phyloP scores from a whole-genome alignment of 495 filamentous ascomycete species.

The Endocarpon pusillum region DNA sequence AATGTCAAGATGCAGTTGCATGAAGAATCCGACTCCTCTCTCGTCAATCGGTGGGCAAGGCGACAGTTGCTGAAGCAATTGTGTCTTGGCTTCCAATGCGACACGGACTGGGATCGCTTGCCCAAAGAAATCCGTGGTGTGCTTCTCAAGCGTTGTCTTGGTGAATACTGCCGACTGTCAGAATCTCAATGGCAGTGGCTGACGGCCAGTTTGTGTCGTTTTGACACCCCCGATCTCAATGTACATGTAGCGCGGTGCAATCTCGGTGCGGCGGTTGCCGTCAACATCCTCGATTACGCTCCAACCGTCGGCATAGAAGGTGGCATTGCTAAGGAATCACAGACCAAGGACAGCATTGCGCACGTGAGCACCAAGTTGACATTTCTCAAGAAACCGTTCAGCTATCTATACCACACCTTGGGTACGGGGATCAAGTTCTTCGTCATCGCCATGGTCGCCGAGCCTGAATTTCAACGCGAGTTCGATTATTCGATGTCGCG shows the following conservation, averaged over 20 bases:
- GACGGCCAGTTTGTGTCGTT: conserved; percentile 18
- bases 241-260: conserved; percentile 26
- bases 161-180: conserved; percentile 14
- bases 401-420: conserved; percentile 23
- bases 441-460: conserved; percentile 34
- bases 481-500: conserved; percentile 29
- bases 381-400: conserved; percentile 15
- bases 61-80: conserved; percentile 25
- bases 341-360: conserved; percentile 18
- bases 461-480: conserved; percentile 42
- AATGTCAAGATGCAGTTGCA: conserved; percentile 22
- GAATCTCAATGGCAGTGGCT: conserved; percentile 19
- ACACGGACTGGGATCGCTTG: conserved; percentile 27
- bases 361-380: conserved; percentile 17
- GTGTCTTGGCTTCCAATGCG: conserved; percentile 25
- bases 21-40: conserved; percentile 18
- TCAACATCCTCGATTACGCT: conserved; percentile 24
- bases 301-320: conserved; percentile 20
- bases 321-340: conserved; percentile 14
- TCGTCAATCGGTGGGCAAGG: conserved; percentile 24
- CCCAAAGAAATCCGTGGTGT: conserved; percentile 18
- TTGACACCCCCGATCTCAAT: conserved; percentile 19
- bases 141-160: conserved; percentile 23
- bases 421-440: conserved; percentile 33
- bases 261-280: conserved; percentile 22